These are phyloP conservation scores for Hippophae gyantsensis DNA, from an alignment of 306 rosid species.

Conservation along the genomic window DNA sequence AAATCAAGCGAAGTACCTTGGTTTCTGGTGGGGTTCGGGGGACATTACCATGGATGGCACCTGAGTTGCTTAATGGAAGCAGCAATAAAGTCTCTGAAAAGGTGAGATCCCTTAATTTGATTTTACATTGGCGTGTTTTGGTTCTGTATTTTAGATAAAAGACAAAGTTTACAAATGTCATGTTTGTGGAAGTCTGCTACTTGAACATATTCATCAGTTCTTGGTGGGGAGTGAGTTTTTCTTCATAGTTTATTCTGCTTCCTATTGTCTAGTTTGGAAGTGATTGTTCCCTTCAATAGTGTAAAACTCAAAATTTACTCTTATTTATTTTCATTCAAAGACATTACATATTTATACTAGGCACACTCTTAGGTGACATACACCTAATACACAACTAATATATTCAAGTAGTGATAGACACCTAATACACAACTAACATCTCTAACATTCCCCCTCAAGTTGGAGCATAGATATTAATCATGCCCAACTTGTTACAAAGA, in stretches of 20 bases:
- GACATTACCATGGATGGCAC: conserved; percentile 94
- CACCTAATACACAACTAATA: no score
- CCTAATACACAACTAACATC: no score
- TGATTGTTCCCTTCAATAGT: no score
- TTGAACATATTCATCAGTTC: not conserved
- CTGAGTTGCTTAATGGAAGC: conserved; percentile 79
- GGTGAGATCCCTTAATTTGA: conserved; percentile 26
- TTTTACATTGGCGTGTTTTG: not conserved
- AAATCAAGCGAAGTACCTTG: conserved; percentile 70
- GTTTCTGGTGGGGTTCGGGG: conserved; percentile 93
- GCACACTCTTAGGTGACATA: no score
- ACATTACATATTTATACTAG: no score
- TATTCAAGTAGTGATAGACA: no score
- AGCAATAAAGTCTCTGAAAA: conserved; percentile 85
- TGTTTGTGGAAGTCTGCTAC: not conserved
- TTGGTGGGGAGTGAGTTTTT: not conserved
- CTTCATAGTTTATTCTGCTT: not conserved
- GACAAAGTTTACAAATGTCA: not conserved
- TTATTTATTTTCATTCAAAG: no score
- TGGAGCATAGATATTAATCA: no score
- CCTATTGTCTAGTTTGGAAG: not conserved
- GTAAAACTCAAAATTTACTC: no score
- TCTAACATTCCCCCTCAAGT: no score
- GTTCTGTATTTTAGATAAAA: not conserved
- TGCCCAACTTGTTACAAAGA: no score